These are phyloP conservation scores for Saccharum hybrid DNA, from an alignment of 202 grass and related monocot genomes.

Conservation along the genomic window DNA sequence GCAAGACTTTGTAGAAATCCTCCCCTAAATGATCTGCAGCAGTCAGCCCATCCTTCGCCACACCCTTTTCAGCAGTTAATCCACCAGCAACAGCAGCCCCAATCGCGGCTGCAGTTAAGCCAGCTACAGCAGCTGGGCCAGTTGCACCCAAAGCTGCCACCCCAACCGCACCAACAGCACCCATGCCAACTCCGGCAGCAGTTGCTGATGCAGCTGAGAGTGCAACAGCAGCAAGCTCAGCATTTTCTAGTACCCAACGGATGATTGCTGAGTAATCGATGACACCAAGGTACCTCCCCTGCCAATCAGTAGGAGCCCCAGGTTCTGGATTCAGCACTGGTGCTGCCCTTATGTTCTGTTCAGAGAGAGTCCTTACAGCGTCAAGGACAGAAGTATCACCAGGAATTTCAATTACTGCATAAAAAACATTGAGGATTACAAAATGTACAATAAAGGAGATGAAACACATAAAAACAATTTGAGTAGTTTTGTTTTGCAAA, in stretches of 20 bases:
- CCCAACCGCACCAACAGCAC: conserved; percentile 59
- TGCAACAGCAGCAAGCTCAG: conserved; percentile 59
- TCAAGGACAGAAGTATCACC: conserved; percentile 76
- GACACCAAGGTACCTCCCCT: conserved; percentile 70
- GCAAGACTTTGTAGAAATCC: conserved; percentile 70
- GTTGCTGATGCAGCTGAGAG: conserved; percentile 66
- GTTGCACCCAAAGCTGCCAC: conserved; percentile 53
- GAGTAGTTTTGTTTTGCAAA: conserved; percentile 2
- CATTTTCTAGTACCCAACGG: conserved; percentile 87
- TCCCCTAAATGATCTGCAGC: conserved; percentile 62
- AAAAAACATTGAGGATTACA: conserved; percentile 7
- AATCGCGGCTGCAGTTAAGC: conserved; percentile 53
- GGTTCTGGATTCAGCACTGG: conserved; percentile 67
- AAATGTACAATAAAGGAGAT: not conserved
- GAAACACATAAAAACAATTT: not conserved
- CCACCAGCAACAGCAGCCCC: conserved; percentile 65
- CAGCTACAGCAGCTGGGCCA: conserved; percentile 56
- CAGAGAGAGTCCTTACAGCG: conserved; percentile 74
- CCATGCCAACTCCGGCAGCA: conserved; percentile 57
- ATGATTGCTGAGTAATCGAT: conserved; percentile 83
- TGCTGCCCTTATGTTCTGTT: conserved; percentile 80
- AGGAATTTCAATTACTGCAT: conserved; percentile 81
- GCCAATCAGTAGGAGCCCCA: conserved; percentile 56
- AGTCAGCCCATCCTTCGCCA: conserved; percentile 62
- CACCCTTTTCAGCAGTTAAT: conserved; percentile 62